Conservation (phyloP, 2,329 filamentous ascomycete genomes). For the Cladosporium halotolerans region DNA sequence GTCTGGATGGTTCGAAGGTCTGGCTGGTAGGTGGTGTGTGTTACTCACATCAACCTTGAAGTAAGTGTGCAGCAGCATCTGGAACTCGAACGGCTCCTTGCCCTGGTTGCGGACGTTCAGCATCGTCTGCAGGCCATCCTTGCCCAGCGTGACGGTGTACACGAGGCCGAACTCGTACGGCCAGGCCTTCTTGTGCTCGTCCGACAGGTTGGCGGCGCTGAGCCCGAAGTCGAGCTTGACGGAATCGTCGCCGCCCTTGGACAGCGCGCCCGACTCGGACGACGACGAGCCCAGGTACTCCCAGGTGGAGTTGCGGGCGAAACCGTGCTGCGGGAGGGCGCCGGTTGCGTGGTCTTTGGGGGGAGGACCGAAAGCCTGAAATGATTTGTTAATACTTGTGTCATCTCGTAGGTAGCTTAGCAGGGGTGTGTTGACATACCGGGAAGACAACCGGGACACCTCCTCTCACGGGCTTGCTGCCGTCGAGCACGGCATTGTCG, state of each 20-base stretch:
- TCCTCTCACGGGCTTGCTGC: constrained; percentile 81
- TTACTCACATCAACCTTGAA: constrained; percentile 67
- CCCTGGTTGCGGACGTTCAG: constrained; percentile 88
- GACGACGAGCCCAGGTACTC: constrained; percentile 87
- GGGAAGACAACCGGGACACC: constrained; percentile 92
- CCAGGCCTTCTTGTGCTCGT: constrained; percentile 67
- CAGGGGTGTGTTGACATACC: constrained; percentile 46
- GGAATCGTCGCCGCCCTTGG: constrained; percentile 51
- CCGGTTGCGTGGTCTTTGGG: constrained; percentile 71
- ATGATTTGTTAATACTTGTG: background rate
- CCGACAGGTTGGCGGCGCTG: constrained; percentile 63
- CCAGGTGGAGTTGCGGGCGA: constrained; percentile 85
- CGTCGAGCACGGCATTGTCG: constrained; percentile 71
- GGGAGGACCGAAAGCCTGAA: constrained; percentile 76
- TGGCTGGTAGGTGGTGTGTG: background rate
- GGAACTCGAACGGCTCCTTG: constrained; percentile 75
- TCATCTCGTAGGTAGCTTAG: background rate
- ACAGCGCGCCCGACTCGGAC: constrained; percentile 48
- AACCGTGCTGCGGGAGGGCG: constrained; percentile 84
- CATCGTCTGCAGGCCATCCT: constrained; percentile 68
- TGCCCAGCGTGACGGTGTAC: constrained; percentile 82
- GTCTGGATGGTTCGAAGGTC: background rate
- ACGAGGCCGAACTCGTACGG: constrained; percentile 81
- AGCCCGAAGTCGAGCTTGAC: constrained; percentile 97
- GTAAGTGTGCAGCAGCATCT: constrained; percentile 88